A percentile compares a stretch with the other conserved stretches of the same genome.
Conservation (phyloP, 108 stramenopile species). For the Nitzschia sp. region DNA sequence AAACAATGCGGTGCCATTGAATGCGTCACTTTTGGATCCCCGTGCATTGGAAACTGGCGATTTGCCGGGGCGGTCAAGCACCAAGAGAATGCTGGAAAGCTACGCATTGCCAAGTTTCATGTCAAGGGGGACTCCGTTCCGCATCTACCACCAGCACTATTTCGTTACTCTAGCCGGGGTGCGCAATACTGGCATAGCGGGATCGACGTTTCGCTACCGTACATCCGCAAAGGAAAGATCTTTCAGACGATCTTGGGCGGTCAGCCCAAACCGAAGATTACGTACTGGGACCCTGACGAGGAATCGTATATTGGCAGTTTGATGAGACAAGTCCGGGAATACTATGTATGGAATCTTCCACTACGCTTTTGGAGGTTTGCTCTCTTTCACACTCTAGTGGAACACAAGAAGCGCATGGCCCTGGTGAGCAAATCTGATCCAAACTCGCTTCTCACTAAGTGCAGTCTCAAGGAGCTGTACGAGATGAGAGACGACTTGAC, state of each 20-base stretch:
- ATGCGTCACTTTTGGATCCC: slow-evolving; percentile 61
- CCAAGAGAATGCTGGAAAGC: slow-evolving; percentile 56
- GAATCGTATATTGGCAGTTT: slow-evolving; percentile 53
- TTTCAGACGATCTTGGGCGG: slow-evolving; percentile 46
- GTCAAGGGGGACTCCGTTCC: slow-evolving; percentile 33
- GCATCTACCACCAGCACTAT: slow-evolving; percentile 47
- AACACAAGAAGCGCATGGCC: slow-evolving; percentile 15
- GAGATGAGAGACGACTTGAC: slow-evolving; percentile 14
- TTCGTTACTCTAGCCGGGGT: slow-evolving; percentile 39
- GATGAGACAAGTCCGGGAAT: slow-evolving; percentile 20
- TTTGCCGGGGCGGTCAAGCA: slow-evolving; percentile 55
- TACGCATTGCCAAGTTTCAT: slow-evolving; percentile 58
- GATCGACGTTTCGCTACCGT: slow-evolving; percentile 53
- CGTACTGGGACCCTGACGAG: slow-evolving; percentile 37
- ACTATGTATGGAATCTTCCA: slow-evolving; percentile 56
- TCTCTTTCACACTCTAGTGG: slow-evolving; percentile 9
- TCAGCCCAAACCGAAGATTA: slow-evolving; percentile 53
- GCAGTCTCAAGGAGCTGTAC: slow-evolving; percentile 16
- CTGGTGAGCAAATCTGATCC: slow-evolving; percentile 17
- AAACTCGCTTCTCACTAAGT: slow-evolving; percentile 9
- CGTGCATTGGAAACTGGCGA: slow-evolving; percentile 43
- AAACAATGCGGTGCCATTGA: slow-evolving; percentile 57
- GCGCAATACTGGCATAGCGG: slow-evolving; percentile 53
- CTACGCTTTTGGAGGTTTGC: slow-evolving; percentile 14
- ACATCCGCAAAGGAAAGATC: slow-evolving; percentile 39